Conservation (phyloP, 352 stramenopile species). For the Phytophthora sansomeana region DNA sequence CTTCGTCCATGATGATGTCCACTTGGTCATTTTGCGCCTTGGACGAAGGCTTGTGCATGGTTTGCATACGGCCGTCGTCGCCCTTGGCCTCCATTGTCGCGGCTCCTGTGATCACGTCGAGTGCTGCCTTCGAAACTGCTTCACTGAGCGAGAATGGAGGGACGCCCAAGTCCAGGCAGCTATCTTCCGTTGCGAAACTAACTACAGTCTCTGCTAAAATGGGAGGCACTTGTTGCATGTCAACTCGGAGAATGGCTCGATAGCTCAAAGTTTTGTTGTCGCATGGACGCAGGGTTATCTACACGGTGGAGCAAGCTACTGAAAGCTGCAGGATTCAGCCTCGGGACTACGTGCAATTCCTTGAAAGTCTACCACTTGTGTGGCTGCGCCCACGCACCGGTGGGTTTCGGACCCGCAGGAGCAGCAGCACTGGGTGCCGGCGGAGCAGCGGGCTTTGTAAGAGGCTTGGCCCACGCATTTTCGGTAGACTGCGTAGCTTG, state of each 20-base stretch:
- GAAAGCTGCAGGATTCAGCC: conserved; percentile 1
- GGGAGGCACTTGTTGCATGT: conserved; percentile 12
- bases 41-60: conserved; percentile 27
- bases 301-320: conserved; percentile 13
- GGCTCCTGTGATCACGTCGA: conserved; percentile 4
- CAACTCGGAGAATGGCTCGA: conserved; percentile 5
- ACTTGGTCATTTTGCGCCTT: conserved; percentile 38
- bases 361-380: conserved; percentile 57
- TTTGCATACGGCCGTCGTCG: conserved; percentile 26
- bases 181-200: conserved; percentile 49
- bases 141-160: conserved; percentile 10
- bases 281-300: conserved; percentile 21
- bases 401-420: conserved; percentile 20
- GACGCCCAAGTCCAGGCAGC: conserved; percentile 8
- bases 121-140: conserved; percentile 28
- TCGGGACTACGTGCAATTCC: conserved; percentile 8
- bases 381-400: conserved; percentile 66
- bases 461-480: conserved; percentile 49
- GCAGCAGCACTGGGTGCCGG: conserved; percentile 6
- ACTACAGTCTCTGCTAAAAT: conserved; percentile 16
- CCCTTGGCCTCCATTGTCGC: conserved; percentile 73
- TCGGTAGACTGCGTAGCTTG: conserved; percentile 24
- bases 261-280: conserved; percentile 10
- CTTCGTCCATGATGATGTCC: conserved; percentile 51
- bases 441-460: conserved; percentile 17